A percentile compares a stretch with the other conserved stretches of the same genome.
Conservation (phyloP, 2,329 filamentous ascomycete species). For the Cucurbitaria berberidis region DNA sequence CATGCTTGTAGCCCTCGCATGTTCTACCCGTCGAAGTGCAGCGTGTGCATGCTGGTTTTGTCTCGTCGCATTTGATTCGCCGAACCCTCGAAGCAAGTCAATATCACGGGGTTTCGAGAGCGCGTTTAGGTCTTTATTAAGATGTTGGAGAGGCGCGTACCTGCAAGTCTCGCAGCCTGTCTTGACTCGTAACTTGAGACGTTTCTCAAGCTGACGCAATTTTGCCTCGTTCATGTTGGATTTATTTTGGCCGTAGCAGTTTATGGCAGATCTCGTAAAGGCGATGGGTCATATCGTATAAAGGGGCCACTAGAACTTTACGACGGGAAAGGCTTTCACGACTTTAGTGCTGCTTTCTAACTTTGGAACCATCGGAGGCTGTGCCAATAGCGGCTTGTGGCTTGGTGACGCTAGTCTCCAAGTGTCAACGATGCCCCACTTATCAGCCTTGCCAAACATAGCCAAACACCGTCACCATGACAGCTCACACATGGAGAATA, state of each 20-base stretch:
- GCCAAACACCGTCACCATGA: too few species aligned
- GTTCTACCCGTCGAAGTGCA: conserved; percentile 47
- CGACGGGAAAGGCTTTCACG: background rate
- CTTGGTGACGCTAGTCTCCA: too few species aligned
- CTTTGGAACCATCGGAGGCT: too few species aligned
- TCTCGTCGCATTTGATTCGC: conserved; percentile 48
- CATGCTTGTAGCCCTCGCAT: conserved; percentile 46
- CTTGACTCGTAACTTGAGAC: conserved; percentile 38
- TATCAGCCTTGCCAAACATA: too few species aligned
- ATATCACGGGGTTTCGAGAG: background rate
- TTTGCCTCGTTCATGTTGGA: conserved; percentile 31
- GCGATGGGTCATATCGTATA: background rate
- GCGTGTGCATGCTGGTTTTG: conserved; percentile 38
- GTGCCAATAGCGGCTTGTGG: too few species aligned
- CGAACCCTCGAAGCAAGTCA: conserved; percentile 32
- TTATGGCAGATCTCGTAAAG: background rate
- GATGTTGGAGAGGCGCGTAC: conserved; percentile 8
- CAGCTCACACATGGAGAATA: too few species aligned
- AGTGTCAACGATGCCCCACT: too few species aligned
- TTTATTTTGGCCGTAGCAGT: background rate
- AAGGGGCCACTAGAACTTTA: background rate
- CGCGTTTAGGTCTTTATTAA: background rate
- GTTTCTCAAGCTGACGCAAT: conserved; percentile 33
- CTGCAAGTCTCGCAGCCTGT: conserved; percentile 41
- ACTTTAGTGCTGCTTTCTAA: background rate